Percentiles rank a stretch among this genome's conserved stretches.
Conservation (phyloP, 2,329 filamentous ascomycete species). For the Coniochaeta sp. region DNA sequence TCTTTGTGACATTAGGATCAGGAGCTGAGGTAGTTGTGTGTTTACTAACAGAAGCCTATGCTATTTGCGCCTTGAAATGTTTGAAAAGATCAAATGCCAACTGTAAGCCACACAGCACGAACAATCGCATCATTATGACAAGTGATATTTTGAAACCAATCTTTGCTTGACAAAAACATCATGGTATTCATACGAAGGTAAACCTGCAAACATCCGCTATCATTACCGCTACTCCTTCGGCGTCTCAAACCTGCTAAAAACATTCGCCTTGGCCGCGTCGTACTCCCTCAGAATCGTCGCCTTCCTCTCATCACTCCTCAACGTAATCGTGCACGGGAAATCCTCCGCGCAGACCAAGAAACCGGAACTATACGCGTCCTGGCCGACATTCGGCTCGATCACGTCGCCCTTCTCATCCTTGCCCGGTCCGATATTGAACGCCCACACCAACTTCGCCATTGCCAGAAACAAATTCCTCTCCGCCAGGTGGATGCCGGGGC, state of each 20-base stretch:
- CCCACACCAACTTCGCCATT: constrained; percentile 8
- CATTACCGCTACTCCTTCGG: constrained; percentile 8
- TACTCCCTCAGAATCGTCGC: constrained; percentile 9
- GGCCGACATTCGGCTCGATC: constrained; percentile 3
- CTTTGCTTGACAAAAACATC: no score
- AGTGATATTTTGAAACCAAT: no score
- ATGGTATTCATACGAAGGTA: no score
- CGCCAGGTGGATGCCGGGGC: constrained; percentile 31
- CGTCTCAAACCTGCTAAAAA: constrained; percentile 8
- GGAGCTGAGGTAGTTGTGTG: no score
- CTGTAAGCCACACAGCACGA: no score
- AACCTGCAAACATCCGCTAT: no score
- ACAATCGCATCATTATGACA: no score
- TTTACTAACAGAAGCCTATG: no score
- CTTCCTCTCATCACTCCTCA: constrained; percentile 7
- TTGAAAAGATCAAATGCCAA: no score
- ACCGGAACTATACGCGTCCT: constrained; percentile 7
- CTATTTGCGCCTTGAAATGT: no score
- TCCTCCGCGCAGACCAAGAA: constrained; percentile 11
- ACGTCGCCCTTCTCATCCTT: neutral
- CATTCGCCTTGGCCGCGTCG: constrained; percentile 5
- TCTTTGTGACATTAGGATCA: no score
- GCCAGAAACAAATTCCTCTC: constrained; percentile 32
- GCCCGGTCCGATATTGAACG: constrained; percentile 3
- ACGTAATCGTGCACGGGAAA: constrained; percentile 7